Evolutionary conservation across 108 stramenopile species (phyloP).

Genomic region (Parietichytrium sp.): DNA sequence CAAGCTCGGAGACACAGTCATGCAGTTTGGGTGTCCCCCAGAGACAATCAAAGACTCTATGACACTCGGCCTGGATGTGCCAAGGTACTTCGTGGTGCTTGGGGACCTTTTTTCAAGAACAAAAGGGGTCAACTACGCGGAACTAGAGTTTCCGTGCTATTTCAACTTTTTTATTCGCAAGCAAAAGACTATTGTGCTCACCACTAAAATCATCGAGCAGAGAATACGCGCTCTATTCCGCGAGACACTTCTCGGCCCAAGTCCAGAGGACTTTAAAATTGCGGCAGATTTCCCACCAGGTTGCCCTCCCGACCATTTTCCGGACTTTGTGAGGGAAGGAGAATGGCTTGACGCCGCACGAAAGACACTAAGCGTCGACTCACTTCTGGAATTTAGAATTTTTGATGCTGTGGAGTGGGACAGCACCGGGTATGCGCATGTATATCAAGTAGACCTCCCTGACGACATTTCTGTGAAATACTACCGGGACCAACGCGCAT

Average conservation of each 20-base stretch:
- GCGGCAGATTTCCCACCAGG: neutral
- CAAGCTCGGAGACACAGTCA: neutral
- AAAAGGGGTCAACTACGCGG: slow-evolving; percentile 50
- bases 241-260: slow-evolving; percentile 56
- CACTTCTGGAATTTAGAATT: neutral
- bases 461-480: neutral
- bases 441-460: neutral
- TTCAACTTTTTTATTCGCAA: slow-evolving; percentile 53
- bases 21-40: slow-evolving; percentile 24
- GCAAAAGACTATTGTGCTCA: slow-evolving; percentile 43
- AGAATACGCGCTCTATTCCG: slow-evolving; percentile 49
- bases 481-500: neutral
- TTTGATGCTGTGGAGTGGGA: neutral
- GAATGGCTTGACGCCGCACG: slow-evolving; percentile 36
- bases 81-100: slow-evolving; percentile 48
- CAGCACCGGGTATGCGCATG: neutral
- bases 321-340: neutral
- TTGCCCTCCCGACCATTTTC: neutral
- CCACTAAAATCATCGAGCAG: slow-evolving; percentile 37
- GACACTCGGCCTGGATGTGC: slow-evolving; percentile 48
- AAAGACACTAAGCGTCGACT: neutral
- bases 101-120: slow-evolving; percentile 46
- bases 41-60: slow-evolving; percentile 47
- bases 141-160: slow-evolving; percentile 59
- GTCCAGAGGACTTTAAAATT: too few relatives aligned